Conservation (phyloP, 2,329 filamentous ascomycete genomes). For the Pyrenophora graminea region DNA sequence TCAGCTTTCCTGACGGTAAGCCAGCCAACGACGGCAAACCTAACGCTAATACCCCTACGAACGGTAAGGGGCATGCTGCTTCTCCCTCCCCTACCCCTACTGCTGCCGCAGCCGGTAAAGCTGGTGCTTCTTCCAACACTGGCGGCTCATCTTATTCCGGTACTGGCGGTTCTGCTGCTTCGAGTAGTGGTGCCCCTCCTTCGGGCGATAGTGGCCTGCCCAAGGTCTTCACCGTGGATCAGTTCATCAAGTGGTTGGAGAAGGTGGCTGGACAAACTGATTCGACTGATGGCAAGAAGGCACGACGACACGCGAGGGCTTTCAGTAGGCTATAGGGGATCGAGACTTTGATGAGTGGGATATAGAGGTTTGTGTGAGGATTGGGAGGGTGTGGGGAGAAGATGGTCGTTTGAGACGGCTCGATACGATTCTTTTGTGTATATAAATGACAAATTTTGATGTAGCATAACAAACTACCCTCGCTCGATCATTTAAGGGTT, state of each 20-base stretch:
- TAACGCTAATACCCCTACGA: too few species aligned
- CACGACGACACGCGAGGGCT: conserved; percentile 30
- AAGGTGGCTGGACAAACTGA: conserved; percentile 23
- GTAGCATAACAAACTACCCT: too few species aligned
- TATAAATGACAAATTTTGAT: too few species aligned
- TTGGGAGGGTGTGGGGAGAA: too few species aligned
- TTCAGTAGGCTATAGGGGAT: conserved; percentile 12
- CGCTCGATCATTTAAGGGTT: too few species aligned
- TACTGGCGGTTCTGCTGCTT: conserved; percentile 9
- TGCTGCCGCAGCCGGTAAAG: conserved; percentile 5
- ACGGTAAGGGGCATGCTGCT: too few species aligned
- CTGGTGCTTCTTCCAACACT: conserved; percentile 4
- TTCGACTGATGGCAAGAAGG: conserved; percentile 18
- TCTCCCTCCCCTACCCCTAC: not conserved
- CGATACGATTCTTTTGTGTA: too few species aligned
- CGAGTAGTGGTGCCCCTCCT: conserved; percentile 17
- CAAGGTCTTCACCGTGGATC: conserved; percentile 40
- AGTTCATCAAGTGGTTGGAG: conserved; percentile 41
- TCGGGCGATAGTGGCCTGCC: conserved; percentile 23
- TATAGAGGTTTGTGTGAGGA: too few species aligned
- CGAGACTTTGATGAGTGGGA: too few species aligned
- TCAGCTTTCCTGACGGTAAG: too few species aligned
- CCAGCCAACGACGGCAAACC: too few species aligned
- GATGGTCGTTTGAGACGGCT: too few species aligned
- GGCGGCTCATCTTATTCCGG: conserved; percentile 7